Conservation (phyloP, 441 rosid genomes). For the Corymbia citriodora region DNA sequence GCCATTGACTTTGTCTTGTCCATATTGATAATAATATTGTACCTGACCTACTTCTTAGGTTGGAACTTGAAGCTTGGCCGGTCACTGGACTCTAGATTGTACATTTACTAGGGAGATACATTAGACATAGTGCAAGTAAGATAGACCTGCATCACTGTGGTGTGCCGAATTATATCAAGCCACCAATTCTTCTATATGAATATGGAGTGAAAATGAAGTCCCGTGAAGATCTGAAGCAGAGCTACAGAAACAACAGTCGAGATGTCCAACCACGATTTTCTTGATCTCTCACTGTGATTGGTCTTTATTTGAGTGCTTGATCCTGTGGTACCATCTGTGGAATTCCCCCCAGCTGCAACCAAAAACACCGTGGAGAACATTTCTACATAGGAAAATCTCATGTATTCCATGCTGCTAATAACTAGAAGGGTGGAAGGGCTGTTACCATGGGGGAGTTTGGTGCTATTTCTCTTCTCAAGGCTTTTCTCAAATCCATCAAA, state of each 20-base stretch:
- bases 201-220: background rate
- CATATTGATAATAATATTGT: background rate
- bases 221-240: conserved; percentile 16
- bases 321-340: conserved; percentile 2
- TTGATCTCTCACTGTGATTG: conserved; percentile 19
- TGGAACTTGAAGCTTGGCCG: background rate
- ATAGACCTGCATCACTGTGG: background rate
- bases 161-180: background rate
- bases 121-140: background rate
- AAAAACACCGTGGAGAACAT: background rate
- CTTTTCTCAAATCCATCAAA: conserved; percentile 45
- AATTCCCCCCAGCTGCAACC: conserved; percentile 15
- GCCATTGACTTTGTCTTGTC: background rate
- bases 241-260: conserved; percentile 21
- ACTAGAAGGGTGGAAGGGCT: background rate
- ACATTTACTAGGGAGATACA: background rate
- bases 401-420: background rate
- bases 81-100: background rate
- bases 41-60: background rate
- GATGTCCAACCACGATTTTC: conserved; percentile 21
- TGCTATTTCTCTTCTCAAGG: conserved; percentile 7
- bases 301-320: conserved; percentile 27
- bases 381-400: background rate
- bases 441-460: background rate
- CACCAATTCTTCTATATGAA: background rate